These are phyloP conservation scores for Nicotiana noctiflora DNA, from an alignment of 257 asterid genomes.

Conservation along the genomic window DNA sequence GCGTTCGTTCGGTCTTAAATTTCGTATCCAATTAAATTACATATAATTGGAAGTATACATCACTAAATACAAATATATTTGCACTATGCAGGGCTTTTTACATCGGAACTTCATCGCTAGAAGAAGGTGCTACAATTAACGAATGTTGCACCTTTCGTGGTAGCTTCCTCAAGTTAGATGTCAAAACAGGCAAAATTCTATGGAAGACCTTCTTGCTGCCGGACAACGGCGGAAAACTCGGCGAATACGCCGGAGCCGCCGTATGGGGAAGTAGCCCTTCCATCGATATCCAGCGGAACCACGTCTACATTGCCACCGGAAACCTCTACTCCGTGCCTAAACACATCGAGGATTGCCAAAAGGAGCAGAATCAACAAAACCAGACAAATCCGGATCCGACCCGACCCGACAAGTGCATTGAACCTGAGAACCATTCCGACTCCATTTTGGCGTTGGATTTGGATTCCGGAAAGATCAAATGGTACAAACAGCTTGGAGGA, in stretches of 20 bases:
- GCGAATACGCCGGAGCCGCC: constrained; percentile 46
- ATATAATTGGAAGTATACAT: too few species aligned
- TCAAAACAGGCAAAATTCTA: constrained; percentile 29
- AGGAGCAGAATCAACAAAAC: constrained; percentile 23
- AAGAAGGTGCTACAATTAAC: constrained; percentile 20
- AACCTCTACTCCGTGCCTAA: constrained; percentile 46
- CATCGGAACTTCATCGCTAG: constrained; percentile 42
- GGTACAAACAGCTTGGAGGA: constrained; percentile 54
- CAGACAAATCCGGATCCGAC: constrained; percentile 23
- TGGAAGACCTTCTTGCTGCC: constrained; percentile 47
- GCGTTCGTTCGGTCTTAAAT: too few species aligned
- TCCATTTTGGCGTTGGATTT: constrained; percentile 39
- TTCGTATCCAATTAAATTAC: too few species aligned
- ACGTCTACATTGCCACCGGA: constrained; percentile 44
- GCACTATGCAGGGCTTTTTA: constrained; percentile 25
- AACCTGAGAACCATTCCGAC: constrained; percentile 35
- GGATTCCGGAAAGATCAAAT: constrained; percentile 27
- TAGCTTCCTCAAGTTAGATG: constrained; percentile 39
- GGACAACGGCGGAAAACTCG: constrained; percentile 20
- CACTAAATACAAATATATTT: neutral
- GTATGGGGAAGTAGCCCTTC: constrained; percentile 59
- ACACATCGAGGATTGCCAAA: constrained; percentile 29
- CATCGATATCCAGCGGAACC: constrained; percentile 26
- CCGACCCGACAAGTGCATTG: constrained; percentile 29
- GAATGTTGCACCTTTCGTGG: constrained; percentile 49